These are phyloP conservation scores for Exophiala xenobiotica DNA, from an alignment of 2,329 filamentous ascomycete species.

Conservation along the genomic window DNA sequence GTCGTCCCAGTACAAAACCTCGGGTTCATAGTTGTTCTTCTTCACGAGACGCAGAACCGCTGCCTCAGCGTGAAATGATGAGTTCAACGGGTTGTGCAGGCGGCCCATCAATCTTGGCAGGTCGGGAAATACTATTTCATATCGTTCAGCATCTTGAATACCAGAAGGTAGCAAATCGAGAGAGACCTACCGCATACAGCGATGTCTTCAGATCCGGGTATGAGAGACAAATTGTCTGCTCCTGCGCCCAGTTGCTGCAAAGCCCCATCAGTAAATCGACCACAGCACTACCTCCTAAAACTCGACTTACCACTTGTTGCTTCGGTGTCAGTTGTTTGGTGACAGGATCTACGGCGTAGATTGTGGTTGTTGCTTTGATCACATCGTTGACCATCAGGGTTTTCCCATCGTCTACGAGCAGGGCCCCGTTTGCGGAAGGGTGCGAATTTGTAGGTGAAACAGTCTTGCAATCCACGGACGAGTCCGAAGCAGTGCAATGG, in stretches of 20 bases:
- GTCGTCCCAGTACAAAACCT: constrained; percentile 24
- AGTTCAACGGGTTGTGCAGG: constrained; percentile 11
- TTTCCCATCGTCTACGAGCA: constrained; percentile 21
- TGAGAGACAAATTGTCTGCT: constrained; percentile 22
- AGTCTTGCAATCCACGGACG: constrained; percentile 15
- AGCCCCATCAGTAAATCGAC: too few species aligned
- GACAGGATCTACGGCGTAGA: constrained; percentile 20
- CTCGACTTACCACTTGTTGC: constrained; percentile 17
- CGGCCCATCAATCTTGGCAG: background rate
- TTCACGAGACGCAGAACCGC: constrained; percentile 22
- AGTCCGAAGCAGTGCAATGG: constrained; percentile 8
- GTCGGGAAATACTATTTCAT: constrained; percentile 17
- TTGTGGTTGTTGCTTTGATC: constrained; percentile 17
- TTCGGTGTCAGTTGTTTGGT: constrained; percentile 15
- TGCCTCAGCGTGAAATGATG: constrained; percentile 6
- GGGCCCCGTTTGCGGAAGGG: constrained; percentile 20
- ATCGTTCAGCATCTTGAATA: background rate
- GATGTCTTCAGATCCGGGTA: constrained; percentile 20
- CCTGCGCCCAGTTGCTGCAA: constrained; percentile 19
- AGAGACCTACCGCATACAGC: constrained; percentile 17
- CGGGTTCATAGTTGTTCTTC: constrained; percentile 18
- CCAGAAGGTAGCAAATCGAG: background rate
- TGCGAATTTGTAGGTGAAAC: constrained; percentile 17
- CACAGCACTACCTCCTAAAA: too few species aligned
- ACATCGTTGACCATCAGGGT: constrained; percentile 21